These are phyloP conservation scores for Oropetium thomaeum DNA, from an alignment of 176 grass and related monocot genomes.

Conservation along the genomic window DNA sequence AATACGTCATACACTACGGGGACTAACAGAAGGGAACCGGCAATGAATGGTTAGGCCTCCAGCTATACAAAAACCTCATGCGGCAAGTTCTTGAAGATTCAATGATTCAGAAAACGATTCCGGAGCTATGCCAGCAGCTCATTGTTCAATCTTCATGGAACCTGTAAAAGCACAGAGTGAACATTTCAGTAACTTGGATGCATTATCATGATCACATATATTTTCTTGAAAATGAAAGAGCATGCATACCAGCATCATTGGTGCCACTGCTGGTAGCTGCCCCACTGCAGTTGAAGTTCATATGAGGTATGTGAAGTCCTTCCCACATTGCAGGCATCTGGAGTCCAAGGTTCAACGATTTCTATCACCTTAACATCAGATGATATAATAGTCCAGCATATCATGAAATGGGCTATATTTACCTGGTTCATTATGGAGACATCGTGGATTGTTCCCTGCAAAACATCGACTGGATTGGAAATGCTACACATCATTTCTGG, in stretches of 20 bases:
- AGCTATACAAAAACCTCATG: conserved; percentile 67
- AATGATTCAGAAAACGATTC: conserved; percentile 22
- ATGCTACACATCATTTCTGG: conserved; percentile 59
- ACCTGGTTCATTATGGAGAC: conserved; percentile 57
- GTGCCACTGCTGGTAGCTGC: conserved; percentile 30
- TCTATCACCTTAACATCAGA: background rate
- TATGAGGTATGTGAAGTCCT: conserved; percentile 53
- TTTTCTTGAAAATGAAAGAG: background rate
- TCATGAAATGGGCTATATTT: conserved; percentile 29
- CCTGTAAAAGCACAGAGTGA: conserved; percentile 32
- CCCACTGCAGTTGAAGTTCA: conserved; percentile 52
- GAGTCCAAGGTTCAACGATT: conserved; percentile 30
- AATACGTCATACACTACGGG: background rate
- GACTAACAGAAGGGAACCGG: conserved; percentile 25
- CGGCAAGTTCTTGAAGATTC: conserved; percentile 25
- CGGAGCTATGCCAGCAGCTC: conserved; percentile 19
- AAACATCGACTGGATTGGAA: conserved; percentile 36
- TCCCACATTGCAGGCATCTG: conserved; percentile 74
- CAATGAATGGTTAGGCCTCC: conserved; percentile 51
- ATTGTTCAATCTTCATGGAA: conserved; percentile 58
- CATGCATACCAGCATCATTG: conserved; percentile 45
- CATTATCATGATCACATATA: background rate
- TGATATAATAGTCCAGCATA: background rate
- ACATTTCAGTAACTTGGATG: conserved; percentile 20
- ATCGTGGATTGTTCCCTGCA: conserved; percentile 32